These are phyloP conservation scores for Stipa capillata DNA, from an alignment of 176 grass and related monocot species.

Conservation along the genomic window DNA sequence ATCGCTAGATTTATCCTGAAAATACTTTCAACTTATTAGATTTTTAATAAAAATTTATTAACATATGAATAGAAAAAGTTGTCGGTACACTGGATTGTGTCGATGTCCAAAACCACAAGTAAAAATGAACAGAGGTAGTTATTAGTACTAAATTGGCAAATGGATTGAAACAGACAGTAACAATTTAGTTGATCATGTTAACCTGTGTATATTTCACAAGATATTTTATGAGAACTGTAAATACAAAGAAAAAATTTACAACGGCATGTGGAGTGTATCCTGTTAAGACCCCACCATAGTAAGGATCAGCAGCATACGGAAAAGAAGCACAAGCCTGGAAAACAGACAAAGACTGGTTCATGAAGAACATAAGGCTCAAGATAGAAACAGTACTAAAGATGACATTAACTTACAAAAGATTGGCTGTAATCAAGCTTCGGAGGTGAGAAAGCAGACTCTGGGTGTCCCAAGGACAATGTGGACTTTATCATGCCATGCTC, in stretches of 20 bases:
- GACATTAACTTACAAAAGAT: slow-evolving; percentile 38
- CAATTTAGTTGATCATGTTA: background rate
- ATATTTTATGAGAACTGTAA: background rate
- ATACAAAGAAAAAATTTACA: slow-evolving; percentile 8
- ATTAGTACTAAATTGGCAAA: too few species aligned
- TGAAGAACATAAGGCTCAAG: slow-evolving; percentile 1
- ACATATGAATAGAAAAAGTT: too few species aligned
- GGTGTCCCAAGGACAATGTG: slow-evolving; percentile 11
- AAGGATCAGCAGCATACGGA: slow-evolving; percentile 32
- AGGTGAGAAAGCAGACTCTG: slow-evolving; percentile 33
- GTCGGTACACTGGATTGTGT: too few species aligned
- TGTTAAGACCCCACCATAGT: slow-evolving; percentile 38
- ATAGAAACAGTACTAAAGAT: background rate
- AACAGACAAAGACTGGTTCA: background rate
- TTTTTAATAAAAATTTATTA: too few species aligned
- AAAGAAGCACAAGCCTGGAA: slow-evolving; percentile 41
- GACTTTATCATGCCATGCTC: slow-evolving; percentile 21
- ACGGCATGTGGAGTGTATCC: slow-evolving; percentile 22
- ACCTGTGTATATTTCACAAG: background rate
- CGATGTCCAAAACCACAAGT: too few species aligned
- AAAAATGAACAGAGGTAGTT: too few species aligned
- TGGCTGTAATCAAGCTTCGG: slow-evolving; percentile 37
- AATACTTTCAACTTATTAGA: too few species aligned
- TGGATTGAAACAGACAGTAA: background rate
- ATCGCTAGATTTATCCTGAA: too few species aligned